Evolutionary conservation across 1,284 basidiomycete genomes (phyloP), one percentile per base, ranked within the genome.

Genomic region (Chondrostereum purpureum): DNA sequence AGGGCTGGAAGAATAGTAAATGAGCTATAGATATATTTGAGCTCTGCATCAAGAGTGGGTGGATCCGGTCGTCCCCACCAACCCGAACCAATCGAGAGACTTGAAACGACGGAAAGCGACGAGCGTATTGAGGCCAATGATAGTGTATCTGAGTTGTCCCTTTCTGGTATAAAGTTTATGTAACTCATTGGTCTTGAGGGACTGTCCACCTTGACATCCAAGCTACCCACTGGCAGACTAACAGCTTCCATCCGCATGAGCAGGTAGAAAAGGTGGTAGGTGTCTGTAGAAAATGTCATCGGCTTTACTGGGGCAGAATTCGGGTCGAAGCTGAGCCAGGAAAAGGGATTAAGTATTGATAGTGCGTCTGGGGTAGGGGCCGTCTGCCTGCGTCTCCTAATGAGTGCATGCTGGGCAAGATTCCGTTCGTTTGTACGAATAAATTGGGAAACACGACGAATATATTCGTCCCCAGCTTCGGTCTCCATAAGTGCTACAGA

Each of bases 1-100:
- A 95, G 70, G 2, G 88, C 82, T 13, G 91, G 90, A 0, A 94
- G 69, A 65, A 89, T 91, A 22, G 89, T 94, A 66, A 93, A 88
- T 58, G 82, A 77, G 58, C 88, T 88, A 66, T 83, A 94, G 53
- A 94, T 73, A 65, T 83, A 92, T 60, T 83, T 90, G 63, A 93
- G 77, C 55, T 92, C 83, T 3, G 73, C 60, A 50, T 92, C 86
- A 45, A 87, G 65, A 44, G 60, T 74, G 6, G 72, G 75, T 21
- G 75, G 76, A 45, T 79, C 70, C 2, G 75, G 57, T 42, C 73
- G 69, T 24, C 73, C 65, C 83, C 83, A 90, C 83, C 83, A 88
- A 41, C 75, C 70, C 12, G 63, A 67, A 23, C 83, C 80, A 14
- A 92, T 68, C 0, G 87, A 90, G 12, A 91, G 72, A 27, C 69